Conservation (phyloP, 225 moss, liverwort and hornwort species). For the Ulota crispa region DNA sequence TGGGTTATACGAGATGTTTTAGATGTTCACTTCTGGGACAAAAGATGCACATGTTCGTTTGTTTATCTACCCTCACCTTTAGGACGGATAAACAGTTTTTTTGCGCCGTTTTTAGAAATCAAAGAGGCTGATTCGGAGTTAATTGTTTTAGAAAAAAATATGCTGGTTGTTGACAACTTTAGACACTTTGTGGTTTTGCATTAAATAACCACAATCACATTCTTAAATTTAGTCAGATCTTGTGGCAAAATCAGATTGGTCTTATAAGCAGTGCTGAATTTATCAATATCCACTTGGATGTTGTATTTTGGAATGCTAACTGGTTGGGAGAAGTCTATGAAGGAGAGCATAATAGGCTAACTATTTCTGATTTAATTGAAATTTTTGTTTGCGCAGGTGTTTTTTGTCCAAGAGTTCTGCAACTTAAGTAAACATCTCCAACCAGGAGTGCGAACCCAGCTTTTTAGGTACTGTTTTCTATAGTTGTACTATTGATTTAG, state of each 20-base stretch:
- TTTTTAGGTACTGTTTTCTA: conserved; percentile 66
- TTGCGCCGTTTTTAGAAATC: background rate
- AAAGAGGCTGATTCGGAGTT: background rate
- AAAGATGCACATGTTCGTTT: background rate
- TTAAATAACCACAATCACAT: background rate
- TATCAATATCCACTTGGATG: background rate
- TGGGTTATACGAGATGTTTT: conserved; percentile 1
- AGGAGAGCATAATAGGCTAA: background rate
- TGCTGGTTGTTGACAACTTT: conserved; percentile 1
- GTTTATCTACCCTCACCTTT: background rate
- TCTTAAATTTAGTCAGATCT: background rate
- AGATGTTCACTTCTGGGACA: background rate
- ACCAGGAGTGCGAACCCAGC: conserved; percentile 81
- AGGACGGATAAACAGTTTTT: background rate
- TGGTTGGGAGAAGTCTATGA: background rate
- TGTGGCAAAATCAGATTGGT: conserved; percentile 3
- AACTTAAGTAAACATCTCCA: conserved; percentile 98
- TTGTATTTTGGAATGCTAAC: conserved; percentile 1
- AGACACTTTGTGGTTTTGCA: background rate
- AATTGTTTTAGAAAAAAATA: background rate
- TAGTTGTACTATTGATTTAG: background rate
- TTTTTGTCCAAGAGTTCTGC: conserved; percentile 97
- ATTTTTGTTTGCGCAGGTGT: conserved; percentile 52
- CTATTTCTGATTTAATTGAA: background rate
- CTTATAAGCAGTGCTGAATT: background rate